Conservation (phyloP, 2,329 filamentous ascomycete species). For the Penicillium sp. region DNA sequence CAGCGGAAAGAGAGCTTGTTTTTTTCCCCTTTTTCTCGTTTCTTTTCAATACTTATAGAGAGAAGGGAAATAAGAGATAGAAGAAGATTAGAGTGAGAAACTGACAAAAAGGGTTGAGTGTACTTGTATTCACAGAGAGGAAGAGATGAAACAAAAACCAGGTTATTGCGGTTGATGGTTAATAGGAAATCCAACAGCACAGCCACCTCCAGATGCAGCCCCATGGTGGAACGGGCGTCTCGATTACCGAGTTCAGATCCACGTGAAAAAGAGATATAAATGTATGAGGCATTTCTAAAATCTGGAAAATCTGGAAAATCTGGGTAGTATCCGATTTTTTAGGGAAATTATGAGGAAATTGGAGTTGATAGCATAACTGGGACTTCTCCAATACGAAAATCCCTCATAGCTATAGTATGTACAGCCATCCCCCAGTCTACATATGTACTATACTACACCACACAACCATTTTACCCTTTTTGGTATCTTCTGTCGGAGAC, state of each 20-base stretch:
- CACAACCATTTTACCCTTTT: neutral
- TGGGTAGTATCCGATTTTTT: neutral
- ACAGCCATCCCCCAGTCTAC: no score
- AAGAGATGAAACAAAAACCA: neutral
- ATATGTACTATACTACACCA: neutral
- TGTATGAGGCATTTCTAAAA: constrained; percentile 22
- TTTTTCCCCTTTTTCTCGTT: neutral
- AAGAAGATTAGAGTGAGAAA: neutral
- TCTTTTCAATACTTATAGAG: neutral
- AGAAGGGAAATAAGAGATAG: no score
- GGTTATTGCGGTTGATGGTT: constrained; percentile 4
- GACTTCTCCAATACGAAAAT: neutral
- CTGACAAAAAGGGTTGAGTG: neutral
- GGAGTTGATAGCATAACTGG: no score
- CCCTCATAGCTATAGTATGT: constrained; percentile 3
- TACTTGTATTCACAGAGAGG: neutral
- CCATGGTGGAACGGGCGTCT: constrained; percentile 13
- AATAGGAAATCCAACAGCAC: constrained; percentile 10
- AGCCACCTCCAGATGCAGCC: constrained; percentile 22
- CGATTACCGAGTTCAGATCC: neutral
- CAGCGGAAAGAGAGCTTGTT: neutral
- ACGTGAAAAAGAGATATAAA: neutral
- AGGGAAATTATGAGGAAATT: no score
- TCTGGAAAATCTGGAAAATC: no score
- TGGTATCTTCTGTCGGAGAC: neutral